Conservation (phyloP, 1,284 basidiomycete genomes). For the Peniophora sp. region DNA sequence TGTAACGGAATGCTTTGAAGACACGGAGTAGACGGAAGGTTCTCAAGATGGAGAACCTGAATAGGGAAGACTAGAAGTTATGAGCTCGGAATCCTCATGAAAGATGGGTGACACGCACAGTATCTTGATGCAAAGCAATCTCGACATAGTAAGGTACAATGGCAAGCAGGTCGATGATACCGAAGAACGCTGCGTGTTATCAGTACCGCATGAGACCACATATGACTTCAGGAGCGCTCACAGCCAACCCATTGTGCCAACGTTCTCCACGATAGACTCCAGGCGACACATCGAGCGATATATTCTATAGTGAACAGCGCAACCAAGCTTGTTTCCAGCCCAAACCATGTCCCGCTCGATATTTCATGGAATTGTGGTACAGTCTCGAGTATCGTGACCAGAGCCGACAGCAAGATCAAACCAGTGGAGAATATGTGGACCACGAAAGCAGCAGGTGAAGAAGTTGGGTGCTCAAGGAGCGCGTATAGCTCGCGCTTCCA, state of each 20-base stretch:
- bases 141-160: slow-evolving; percentile 87
- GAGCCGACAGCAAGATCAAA: slow-evolving; percentile 62
- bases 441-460: slow-evolving; percentile 57
- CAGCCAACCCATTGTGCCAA: slow-evolving; percentile 61
- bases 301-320: slow-evolving; percentile 81
- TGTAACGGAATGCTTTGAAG: slow-evolving; percentile 82
- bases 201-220: slow-evolving; percentile 1
- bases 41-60: slow-evolving; percentile 80
- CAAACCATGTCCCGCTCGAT: slow-evolving; percentile 71
- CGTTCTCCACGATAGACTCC: slow-evolving; percentile 55
- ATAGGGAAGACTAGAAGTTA: slow-evolving; percentile 58
- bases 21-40: slow-evolving; percentile 81
- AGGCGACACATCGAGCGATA: slow-evolving; percentile 52
- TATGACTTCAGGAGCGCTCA: slow-evolving; percentile 28
- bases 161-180: slow-evolving; percentile 76
- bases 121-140: slow-evolving; percentile 76
- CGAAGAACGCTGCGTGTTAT: slow-evolving; percentile 62
- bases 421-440: slow-evolving; percentile 56
- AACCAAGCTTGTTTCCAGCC: slow-evolving; percentile 70
- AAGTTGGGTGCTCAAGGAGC: slow-evolving; percentile 62
- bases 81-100: slow-evolving; percentile 3
- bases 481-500: slow-evolving; percentile 54
- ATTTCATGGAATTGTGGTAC: slow-evolving; percentile 74
- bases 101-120: slow-evolving; percentile 37
- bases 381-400: slow-evolving; percentile 81